These are phyloP conservation scores for Gaertneriomyces semiglobifer DNA, from an alignment of 192 early-diverging fungal species.

Conservation along the genomic window DNA sequence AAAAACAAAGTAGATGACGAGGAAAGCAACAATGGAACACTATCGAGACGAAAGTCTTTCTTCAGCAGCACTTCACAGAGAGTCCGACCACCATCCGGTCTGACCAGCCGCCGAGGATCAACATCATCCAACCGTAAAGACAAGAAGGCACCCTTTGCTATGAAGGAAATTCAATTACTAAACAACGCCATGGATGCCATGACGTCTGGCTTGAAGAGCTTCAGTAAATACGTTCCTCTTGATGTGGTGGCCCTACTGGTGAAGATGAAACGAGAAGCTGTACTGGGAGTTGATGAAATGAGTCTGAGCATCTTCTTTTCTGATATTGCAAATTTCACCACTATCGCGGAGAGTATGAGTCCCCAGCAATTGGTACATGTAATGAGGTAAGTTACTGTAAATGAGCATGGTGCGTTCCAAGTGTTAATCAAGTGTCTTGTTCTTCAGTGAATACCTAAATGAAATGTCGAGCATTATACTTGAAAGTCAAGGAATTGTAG, in stretches of 20 bases:
- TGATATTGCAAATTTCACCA: slow-evolving; percentile 36
- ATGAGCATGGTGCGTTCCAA: not conserved
- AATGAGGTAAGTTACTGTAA: slow-evolving; percentile 18
- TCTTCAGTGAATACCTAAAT: slow-evolving; percentile 20
- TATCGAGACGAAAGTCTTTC: slow-evolving; percentile 8
- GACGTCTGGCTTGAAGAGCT: slow-evolving; percentile 29
- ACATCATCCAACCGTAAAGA: slow-evolving; percentile 6
- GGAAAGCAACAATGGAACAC: not conserved
- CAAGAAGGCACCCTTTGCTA: slow-evolving; percentile 9
- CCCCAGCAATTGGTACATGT: slow-evolving; percentile 23
- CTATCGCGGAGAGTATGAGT: slow-evolving; percentile 29
- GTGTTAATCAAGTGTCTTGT: not conserved
- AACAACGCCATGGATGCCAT: slow-evolving; percentile 32
- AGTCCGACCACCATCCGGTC: not conserved
- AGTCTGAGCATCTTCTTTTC: slow-evolving; percentile 33
- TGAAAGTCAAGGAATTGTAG: slow-evolving; percentile 32
- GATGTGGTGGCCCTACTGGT: slow-evolving; percentile 31
- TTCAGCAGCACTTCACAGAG: not conserved
- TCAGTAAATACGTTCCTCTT: slow-evolving; percentile 32
- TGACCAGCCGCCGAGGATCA: not conserved
- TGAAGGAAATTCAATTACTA: slow-evolving; percentile 30
- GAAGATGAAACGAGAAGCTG: slow-evolving; percentile 33
- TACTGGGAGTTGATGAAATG: slow-evolving; percentile 33
- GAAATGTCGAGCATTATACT: slow-evolving; percentile 32
- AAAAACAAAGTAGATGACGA: slow-evolving; percentile 1